Evolutionary conservation across 2,329 filamentous ascomycete genomes (phyloP).

Genomic region (Aureobasidium uvarum): DNA sequence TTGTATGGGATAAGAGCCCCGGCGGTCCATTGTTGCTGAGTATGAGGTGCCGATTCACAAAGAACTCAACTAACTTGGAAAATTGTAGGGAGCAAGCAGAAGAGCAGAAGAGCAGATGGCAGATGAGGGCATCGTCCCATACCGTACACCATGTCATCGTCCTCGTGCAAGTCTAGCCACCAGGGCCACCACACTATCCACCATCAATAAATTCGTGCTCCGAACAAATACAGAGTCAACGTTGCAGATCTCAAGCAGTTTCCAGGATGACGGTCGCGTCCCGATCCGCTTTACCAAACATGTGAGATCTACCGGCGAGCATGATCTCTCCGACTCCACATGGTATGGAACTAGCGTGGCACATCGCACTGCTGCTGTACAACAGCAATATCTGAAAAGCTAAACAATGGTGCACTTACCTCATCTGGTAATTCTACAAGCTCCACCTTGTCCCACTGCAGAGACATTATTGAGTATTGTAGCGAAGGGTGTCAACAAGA

Average conservation of each 20-base stretch:
- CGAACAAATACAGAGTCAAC: not conserved
- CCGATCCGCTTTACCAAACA: slow-evolving; percentile 26
- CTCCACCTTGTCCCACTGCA: not conserved
- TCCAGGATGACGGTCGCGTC: slow-evolving; percentile 4
- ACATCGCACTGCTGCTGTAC: not conserved
- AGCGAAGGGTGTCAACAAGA: not conserved
- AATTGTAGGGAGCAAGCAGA: not conserved
- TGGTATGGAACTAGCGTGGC: not conserved
- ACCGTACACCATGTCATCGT: not conserved
- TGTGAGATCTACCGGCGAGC: slow-evolving; percentile 5
- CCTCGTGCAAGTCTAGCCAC: not conserved
- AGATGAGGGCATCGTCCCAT: not conserved
- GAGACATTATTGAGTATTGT: not conserved
- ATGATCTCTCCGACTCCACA: slow-evolving; percentile 12
- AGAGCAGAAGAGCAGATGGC: not conserved
- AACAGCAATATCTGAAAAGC: not conserved
- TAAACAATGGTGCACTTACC: slow-evolving; percentile 1
- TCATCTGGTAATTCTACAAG: not conserved
- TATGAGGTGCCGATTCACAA: not conserved
- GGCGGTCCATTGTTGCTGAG: not conserved
- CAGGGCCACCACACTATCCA: not conserved
- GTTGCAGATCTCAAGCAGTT: slow-evolving; percentile 10
- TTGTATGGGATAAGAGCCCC: slow-evolving; percentile 29
- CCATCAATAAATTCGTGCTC: slow-evolving; percentile 2
- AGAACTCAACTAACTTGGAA: not conserved